phyloP scores from a whole-genome alignment of 2,329 filamentous ascomycete genomes.

The Colletotrichum orchidophilum region DNA sequence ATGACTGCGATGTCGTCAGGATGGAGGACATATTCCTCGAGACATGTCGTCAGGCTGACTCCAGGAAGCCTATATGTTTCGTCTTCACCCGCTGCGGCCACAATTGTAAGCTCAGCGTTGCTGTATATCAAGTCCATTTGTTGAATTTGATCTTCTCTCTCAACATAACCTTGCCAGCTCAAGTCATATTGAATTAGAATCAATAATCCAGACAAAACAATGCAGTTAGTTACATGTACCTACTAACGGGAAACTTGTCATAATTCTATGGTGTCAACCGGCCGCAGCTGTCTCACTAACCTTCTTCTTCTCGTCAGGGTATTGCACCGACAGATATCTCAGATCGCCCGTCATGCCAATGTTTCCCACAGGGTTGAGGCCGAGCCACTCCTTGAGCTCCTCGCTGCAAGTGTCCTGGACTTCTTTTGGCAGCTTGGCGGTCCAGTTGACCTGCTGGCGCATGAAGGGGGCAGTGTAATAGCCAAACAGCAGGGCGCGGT shows the following conservation, averaged over 20 bases:
- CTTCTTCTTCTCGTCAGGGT: background rate
- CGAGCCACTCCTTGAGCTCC: background rate
- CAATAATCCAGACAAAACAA: no score
- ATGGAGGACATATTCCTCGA: no score
- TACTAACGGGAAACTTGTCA: background rate
- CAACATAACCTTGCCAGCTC: no score
- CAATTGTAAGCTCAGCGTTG: no score
- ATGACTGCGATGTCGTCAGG: no score
- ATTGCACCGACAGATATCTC: background rate
- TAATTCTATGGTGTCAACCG: background rate
- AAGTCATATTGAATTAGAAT: no score
- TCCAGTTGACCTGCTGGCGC: background rate
- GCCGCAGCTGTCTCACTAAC: background rate
- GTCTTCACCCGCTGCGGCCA: no score
- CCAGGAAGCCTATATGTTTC: no score
- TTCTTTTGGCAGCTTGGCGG: background rate
- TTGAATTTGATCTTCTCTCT: no score
- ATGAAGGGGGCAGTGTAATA: background rate
- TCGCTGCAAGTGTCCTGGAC: background rate
- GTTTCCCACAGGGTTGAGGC: background rate
- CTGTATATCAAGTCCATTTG: no score
- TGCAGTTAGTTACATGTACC: background rate
- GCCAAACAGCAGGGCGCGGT: background rate
- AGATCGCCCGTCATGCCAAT: background rate
- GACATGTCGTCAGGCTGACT: no score